Evolutionary conservation across 257 asterid species (phyloP), one percentile per base, ranked within the genome.

Genomic region (Sherardia arvensis): DNA sequence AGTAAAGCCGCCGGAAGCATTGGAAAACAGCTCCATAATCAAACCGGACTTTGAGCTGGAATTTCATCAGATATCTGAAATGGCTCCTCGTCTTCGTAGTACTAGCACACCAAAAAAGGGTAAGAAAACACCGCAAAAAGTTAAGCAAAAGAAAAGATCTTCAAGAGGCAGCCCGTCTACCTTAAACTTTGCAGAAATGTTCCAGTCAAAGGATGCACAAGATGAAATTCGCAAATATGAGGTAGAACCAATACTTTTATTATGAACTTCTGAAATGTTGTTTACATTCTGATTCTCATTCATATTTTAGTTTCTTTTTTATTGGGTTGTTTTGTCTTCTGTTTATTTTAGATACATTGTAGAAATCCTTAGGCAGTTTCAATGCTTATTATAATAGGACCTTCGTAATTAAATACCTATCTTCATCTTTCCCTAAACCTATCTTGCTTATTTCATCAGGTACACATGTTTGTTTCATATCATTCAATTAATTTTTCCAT

Each of bases 181-280:
- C 47, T 82, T 74, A 75, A 81, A 86, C 62, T 76, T 85, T 76
- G 86, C 82, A 53, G 76, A 77, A 33, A 65, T 87, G 73, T 93
- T 93, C 70, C 73, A 85, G 8, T 85, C 91, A 6, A 78, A 77
- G 80, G 84, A 79, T 76, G 91, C 79, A 65, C 88, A 64, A 71
- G 95, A 82, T 58, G 96, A 93, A 74, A 75, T 92, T 53, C 71
- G 70, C 59, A 77, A 76, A 60, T 84, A 62, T 40, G 91, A 89
- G 95, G 97, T 89, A 74, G 28, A n/a, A 40, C 27, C 26, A 49
- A 14, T 54, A 5, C 6, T 70, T 38, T 68, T 47, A 67, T 56
- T 59, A 34, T 11, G 15, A 49, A 33, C 27, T 57, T 47, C 56
- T 9, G 57, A 20, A 20, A 4, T 8, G 26, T 23, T 0, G 27